Evolutionary conservation across 2,329 filamentous ascomycete species (phyloP), one percentile per base, ranked within the genome.

Genomic region (Monilinia laxa): DNA sequence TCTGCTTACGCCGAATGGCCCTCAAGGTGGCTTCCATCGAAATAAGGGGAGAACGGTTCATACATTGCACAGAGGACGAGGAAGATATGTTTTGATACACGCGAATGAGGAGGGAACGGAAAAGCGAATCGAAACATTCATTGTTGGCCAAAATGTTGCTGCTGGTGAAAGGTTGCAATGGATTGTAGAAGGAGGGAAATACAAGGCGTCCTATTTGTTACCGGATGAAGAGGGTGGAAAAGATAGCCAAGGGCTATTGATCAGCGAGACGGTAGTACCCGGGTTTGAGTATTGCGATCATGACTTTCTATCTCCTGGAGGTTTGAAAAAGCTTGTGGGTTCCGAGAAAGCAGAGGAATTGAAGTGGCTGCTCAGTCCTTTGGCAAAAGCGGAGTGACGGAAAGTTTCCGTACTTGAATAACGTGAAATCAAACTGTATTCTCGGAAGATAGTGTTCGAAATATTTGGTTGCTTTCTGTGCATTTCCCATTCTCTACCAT

Each of bases 201-300:
- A 83, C 74, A 91, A 90, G 77, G 84, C 83, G 14, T 87, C 82
- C 72, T 89, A 83, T 75, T 73, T 90, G 66, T 75, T 89, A 42
- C 80, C 81, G 1, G 81, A 83, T 62, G 75, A 74, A 12, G 77
- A 77, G 54, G 76, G 73, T 28, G 76, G 71, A 3, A 72, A 74
- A 5, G 73, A 71, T 35, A 78, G 76, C 49, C 79, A 78, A 49
- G 80, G 85, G 0, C 75, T 89, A 71, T 78, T 91, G 77, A 90
- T 91, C 68, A 86, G 84, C 58, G 87, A 91, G 79, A 89, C 86
- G 0, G 87, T 89, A 1, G 81, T 89, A 10, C 87, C 88, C 0
- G 88, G 88, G 0, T 90, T 90, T 72, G 87, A 90, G 73, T 89
- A 81, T 71, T 80, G 79, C 67, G 87, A 90, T 75, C 87, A 90